Evolutionary conservation across 2,329 filamentous ascomycete species (phyloP).

Genomic region (Fusarium sp.): DNA sequence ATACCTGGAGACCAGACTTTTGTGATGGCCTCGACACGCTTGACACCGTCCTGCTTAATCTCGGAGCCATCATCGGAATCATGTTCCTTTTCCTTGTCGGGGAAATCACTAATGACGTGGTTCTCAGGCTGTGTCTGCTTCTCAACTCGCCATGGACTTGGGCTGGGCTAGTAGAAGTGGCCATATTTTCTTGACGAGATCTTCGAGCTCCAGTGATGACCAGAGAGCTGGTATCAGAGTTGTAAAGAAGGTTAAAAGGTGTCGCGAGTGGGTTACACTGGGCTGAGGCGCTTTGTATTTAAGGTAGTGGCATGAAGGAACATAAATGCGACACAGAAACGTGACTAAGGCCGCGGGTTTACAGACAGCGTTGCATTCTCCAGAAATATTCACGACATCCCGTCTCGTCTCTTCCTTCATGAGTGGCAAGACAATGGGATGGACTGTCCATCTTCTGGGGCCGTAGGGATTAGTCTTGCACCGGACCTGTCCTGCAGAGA

Average conservation of each 20-base stretch:
- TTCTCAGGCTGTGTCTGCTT: conserved; percentile 28
- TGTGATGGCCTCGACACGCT: conserved; percentile 52
- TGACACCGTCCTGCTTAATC: conserved; percentile 51
- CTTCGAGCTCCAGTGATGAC: background rate
- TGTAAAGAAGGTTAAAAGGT: background rate
- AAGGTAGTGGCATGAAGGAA: background rate
- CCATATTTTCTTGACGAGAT: background rate
- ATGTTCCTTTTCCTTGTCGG: conserved; percentile 22
- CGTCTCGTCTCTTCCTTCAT: background rate
- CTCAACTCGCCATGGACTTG: conserved; percentile 22
- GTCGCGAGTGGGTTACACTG: background rate
- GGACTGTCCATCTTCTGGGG: background rate
- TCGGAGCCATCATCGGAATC: conserved; percentile 38
- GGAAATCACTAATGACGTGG: conserved; percentile 5
- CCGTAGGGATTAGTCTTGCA: background rate
- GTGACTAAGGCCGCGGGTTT: conserved; percentile 8
- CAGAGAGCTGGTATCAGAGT: background rate
- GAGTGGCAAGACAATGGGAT: conserved; percentile 10
- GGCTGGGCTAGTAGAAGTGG: background rate
- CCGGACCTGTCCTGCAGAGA: background rate
- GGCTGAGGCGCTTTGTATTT: background rate
- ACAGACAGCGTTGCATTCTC: conserved; percentile 21
- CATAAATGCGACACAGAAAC: background rate
- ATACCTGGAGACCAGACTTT: conserved; percentile 50
- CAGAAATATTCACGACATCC: background rate